Conservation (phyloP, 129 eudicot genomes). For the Flaveria brownii region DNA sequence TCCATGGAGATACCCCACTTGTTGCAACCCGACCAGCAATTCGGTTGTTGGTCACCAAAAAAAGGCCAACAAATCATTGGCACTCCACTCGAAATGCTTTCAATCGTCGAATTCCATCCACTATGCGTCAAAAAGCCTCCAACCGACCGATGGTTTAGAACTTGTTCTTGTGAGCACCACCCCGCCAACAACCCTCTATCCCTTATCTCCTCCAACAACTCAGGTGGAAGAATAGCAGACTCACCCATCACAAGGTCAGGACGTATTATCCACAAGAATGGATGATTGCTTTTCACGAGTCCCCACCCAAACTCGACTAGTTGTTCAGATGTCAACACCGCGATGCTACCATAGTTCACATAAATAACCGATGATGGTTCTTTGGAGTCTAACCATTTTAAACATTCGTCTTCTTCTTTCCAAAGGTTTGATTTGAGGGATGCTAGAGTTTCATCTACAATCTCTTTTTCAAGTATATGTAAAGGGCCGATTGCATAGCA, state of each 20-base stretch:
- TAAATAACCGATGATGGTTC: slow-evolving; percentile 34
- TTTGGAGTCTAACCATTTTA: slow-evolving; percentile 51
- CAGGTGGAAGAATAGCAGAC: slow-evolving; percentile 26
- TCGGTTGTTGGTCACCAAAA: slow-evolving; percentile 34
- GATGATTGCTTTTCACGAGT: slow-evolving; percentile 30
- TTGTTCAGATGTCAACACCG: slow-evolving; percentile 38
- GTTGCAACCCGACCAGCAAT: slow-evolving; percentile 34
- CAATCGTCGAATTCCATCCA: slow-evolving; percentile 40
- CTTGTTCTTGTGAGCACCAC: slow-evolving; percentile 43
- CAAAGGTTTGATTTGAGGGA: slow-evolving; percentile 55
- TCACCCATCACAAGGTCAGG: slow-evolving; percentile 33
- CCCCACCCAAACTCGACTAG: slow-evolving; percentile 45
- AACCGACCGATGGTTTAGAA: slow-evolving; percentile 30
- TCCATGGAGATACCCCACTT: slow-evolving; percentile 37
- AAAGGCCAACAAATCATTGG: slow-evolving; percentile 46
- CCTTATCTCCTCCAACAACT: slow-evolving; percentile 19
- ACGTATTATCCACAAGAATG: slow-evolving; percentile 33
- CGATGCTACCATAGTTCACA: slow-evolving; percentile 41
- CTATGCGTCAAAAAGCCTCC: slow-evolving; percentile 37
- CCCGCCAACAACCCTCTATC: slow-evolving; percentile 26
- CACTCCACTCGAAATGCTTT: slow-evolving; percentile 31
- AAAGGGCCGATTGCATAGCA: slow-evolving; percentile 56
- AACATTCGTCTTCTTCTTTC: slow-evolving; percentile 53
- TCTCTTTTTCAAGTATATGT: slow-evolving; percentile 29
- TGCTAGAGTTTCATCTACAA: slow-evolving; percentile 26